A percentile compares a stretch with the other conserved stretches of the same genome.
These are phyloP conservation scores for Tylopilus sp. DNA, from an alignment of 768 basidiomycete genomes.

Conservation along the genomic window DNA sequence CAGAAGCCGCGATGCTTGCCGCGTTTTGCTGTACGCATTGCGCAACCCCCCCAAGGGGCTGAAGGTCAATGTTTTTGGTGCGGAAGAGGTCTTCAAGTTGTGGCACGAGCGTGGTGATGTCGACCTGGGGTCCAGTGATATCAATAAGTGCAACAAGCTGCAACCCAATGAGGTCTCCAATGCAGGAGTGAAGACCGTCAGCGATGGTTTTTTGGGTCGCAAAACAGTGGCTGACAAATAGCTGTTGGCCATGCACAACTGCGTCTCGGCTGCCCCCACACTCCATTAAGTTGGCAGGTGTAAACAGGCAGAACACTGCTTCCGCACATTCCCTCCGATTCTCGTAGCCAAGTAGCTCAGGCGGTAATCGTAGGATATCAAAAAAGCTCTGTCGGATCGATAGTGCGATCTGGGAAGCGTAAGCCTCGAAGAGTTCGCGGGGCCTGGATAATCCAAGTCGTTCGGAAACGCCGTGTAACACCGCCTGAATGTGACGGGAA, in stretches of 20 bases:
- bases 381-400: conserved; percentile 51
- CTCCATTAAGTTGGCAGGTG: conserved; percentile 60
- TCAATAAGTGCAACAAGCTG: conserved; percentile 50
- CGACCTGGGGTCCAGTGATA: conserved; percentile 17
- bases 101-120: conserved; percentile 17
- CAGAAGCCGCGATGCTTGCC: conserved; percentile 55
- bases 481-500: conserved; percentile 38
- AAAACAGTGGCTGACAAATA: conserved; percentile 63
- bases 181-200: conserved; percentile 59
- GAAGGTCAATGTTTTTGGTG: conserved; percentile 29
- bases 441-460: conserved; percentile 63
- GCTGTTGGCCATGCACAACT: conserved; percentile 36
- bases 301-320: conserved; percentile 62
- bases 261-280: conserved; percentile 29
- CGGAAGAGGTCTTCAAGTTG: conserved; percentile 37
- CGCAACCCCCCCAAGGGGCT: conserved; percentile 32
- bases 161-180: conserved; percentile 67
- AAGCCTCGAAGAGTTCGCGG: conserved; percentile 68
- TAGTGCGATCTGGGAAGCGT: conserved; percentile 71
- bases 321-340: conserved; percentile 64
- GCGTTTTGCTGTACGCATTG: conserved; percentile 40
- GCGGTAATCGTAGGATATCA: conserved; percentile 62
- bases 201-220: conserved; percentile 44
- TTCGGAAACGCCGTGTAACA: conserved; percentile 58
- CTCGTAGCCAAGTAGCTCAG: conserved; percentile 70